Conservation (phyloP, 768 basidiomycete species). For the Boletus subparvulus region DNA sequence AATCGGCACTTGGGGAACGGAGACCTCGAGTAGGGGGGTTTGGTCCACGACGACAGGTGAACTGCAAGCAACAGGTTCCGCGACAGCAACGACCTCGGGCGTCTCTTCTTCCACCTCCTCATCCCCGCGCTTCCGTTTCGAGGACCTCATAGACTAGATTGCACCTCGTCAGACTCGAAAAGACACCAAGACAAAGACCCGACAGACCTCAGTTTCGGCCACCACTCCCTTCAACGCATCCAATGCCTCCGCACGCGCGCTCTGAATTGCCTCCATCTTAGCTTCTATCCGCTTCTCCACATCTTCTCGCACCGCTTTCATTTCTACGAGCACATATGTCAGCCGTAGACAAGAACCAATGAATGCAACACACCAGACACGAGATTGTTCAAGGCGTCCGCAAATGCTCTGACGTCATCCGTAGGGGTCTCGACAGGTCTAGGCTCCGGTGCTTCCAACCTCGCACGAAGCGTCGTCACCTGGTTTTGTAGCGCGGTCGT, state of each 20-base stretch:
- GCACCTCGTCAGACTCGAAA: slow-evolving; percentile 21
- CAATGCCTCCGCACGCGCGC: slow-evolving; percentile 40
- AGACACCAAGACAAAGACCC: slow-evolving; percentile 14
- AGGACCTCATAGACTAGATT: slow-evolving; percentile 35
- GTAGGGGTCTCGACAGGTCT: slow-evolving; percentile 7
- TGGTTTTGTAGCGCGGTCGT: slow-evolving; percentile 20
- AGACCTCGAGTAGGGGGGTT: not conserved
- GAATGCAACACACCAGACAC: slow-evolving; percentile 40
- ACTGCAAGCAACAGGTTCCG: not conserved
- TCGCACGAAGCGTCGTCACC: slow-evolving; percentile 20
- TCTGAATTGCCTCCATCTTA: slow-evolving; percentile 45
- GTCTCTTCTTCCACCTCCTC: slow-evolving; percentile 33
- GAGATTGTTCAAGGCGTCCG: slow-evolving; percentile 38
- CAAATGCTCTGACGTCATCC: slow-evolving; percentile 30
- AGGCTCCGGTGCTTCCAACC: slow-evolving; percentile 18
- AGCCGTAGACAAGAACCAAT: not conserved
- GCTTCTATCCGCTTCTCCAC: slow-evolving; percentile 46
- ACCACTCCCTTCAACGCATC: slow-evolving; percentile 36
- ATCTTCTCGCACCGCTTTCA: slow-evolving; percentile 43
- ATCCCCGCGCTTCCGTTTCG: slow-evolving; percentile 64
- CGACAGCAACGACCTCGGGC: not conserved
- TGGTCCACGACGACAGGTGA: not conserved
- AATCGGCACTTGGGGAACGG: slow-evolving; percentile 4
- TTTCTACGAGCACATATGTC: slow-evolving; percentile 34
- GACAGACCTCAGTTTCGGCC: slow-evolving; percentile 31